phyloP scores from a whole-genome alignment of 768 basidiomycete genomes.

The Suillus spraguei region DNA sequence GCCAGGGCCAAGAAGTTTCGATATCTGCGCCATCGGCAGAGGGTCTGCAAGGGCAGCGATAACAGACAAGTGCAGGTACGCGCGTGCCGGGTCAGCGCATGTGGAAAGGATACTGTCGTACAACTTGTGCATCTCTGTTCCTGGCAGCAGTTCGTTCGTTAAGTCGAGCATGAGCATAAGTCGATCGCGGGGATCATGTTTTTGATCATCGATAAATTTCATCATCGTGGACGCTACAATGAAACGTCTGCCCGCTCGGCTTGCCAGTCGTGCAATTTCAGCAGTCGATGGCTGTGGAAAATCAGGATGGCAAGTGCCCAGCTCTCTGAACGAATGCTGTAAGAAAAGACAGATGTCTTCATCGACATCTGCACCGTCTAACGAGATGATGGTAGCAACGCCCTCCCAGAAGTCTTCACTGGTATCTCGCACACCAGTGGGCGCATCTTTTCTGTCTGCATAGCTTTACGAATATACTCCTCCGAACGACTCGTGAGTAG shows the following conservation, averaged over 20 bases:
- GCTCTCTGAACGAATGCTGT: not conserved
- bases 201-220: not conserved
- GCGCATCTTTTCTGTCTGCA: not conserved
- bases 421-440: not conserved
- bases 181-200: not conserved
- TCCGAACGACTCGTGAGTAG: not conserved
- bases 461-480: not conserved
- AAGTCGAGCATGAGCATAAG: not conserved
- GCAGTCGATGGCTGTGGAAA: not conserved
- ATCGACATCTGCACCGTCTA: not conserved
- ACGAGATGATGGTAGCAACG: not conserved
- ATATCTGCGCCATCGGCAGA: not conserved
- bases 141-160: not conserved
- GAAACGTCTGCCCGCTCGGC: not conserved
- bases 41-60: not conserved
- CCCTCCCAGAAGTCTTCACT: not conserved
- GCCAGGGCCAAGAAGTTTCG: not conserved
- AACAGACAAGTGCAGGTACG: not conserved
- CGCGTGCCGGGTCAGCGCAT: not conserved
- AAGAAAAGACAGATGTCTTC: not conserved
- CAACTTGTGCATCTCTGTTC: not conserved
- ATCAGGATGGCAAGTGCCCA: not conserved
- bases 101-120: not conserved
- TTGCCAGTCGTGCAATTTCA: not conserved
- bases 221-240: not conserved